These are phyloP conservation scores for Colletotrichum sp. DNA, from an alignment of 2,329 filamentous ascomycete genomes.

Conservation along the genomic window DNA sequence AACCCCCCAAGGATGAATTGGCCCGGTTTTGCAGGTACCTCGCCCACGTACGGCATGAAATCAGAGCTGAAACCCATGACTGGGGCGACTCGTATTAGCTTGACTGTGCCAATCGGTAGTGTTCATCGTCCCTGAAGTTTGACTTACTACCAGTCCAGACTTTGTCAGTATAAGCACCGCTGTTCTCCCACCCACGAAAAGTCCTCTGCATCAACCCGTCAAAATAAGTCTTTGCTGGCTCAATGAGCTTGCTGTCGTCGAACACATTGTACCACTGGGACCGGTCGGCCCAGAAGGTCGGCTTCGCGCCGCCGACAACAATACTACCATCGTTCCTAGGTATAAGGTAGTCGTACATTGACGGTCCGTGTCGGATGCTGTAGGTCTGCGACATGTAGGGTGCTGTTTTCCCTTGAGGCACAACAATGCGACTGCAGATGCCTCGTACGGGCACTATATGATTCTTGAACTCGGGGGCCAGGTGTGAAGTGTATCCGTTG, in stretches of 20 bases:
- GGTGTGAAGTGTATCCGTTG: too few species aligned
- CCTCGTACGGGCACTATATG: too few species aligned
- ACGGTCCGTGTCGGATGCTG: slow-evolving; percentile 60
- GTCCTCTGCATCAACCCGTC: slow-evolving; percentile 51
- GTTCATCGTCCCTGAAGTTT: not conserved
- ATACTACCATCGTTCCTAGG: slow-evolving; percentile 50
- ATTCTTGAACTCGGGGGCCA: too few species aligned
- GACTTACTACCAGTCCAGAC: slow-evolving; percentile 37
- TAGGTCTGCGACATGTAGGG: slow-evolving; percentile 55
- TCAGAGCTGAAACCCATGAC: slow-evolving; percentile 49
- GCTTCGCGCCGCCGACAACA: slow-evolving; percentile 32
- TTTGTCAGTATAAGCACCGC: slow-evolving; percentile 33
- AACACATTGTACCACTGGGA: slow-evolving; percentile 49
- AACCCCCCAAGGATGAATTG: slow-evolving; percentile 53
- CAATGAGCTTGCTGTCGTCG: slow-evolving; percentile 51
- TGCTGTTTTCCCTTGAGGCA: not conserved
- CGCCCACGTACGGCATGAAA: slow-evolving; percentile 45
- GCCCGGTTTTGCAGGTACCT: slow-evolving; percentile 41
- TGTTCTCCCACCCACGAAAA: slow-evolving; percentile 54
- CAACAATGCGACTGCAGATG: too few species aligned
- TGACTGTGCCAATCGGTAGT: not conserved
- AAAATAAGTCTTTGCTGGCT: slow-evolving; percentile 46
- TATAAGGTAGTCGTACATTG: slow-evolving; percentile 72
- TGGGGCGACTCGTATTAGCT: not conserved
- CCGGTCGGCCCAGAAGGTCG: slow-evolving; percentile 34